Base-by-base conservation (phyloP, 768 basidiomycete genomes). In the Tylopilus subfusipes region DNA sequence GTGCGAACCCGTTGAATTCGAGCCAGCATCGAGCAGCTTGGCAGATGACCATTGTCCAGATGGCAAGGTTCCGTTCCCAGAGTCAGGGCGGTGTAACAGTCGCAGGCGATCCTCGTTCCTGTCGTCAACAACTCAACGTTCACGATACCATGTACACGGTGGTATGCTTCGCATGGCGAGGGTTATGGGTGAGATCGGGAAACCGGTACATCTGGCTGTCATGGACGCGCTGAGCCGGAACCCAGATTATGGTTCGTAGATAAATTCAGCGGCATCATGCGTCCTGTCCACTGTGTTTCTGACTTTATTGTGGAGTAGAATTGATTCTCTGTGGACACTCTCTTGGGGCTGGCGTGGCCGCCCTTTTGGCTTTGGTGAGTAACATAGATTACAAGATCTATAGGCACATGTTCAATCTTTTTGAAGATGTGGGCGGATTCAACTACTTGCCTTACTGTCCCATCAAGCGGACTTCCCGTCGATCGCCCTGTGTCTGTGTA, bases 341-440 rank as follows among this genome's bases (percentile, higher is more conserved):
- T 68, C 79, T 93, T 3, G 91, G 91, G 18, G 89, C 90, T 22
- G 91, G 89, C 2, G 88, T 93, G 3, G 89, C 87, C 34, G 80
- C 82, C 3, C 73, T 93, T 25, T 74, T 92, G 39, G 89, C 84
- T 42, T 71, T 93, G 72, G 88, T 87, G 60, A 66, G 82, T 69
- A 30, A 43, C 9, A 18, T 39, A 6, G 24, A 49, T 45, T 7
- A 33, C 29, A 13, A 8, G 30, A 40, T 54, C 22, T n/a, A 1
- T 18, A 31, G 11, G 18, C 14, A 39, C 29, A 24, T 36, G 38
- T 30, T 53, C 43, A 44, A 50, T n/a, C 5, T 39, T 16, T 40
- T 24, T 30, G 33, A 50, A 91, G 90, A 86, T 88, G 81, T 93
- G 90, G 90, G 88, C 90, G 1, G 88, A 91, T 65, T 88, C 88